Evolutionary conservation across 805 yeast species (phyloP), one percentile per base, ranked within the genome.

Genomic region (Saccharomycopsis oosterbeekiorum): DNA sequence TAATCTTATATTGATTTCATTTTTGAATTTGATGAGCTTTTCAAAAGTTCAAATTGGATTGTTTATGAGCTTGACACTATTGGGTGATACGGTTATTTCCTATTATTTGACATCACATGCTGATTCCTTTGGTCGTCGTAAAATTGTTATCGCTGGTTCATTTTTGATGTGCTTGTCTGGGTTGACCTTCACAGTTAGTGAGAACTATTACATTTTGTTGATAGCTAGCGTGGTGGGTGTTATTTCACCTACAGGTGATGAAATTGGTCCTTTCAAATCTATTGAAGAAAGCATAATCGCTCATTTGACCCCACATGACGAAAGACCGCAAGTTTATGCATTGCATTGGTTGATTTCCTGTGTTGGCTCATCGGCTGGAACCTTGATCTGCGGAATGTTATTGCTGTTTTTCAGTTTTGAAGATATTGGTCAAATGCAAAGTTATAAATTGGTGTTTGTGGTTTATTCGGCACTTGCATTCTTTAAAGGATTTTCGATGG

Each of bases 211-310:
- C 65, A 64, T 86, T 1, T 74, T 90, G 47, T 73, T 90, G 21
- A 26, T 77, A 1, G 94, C 94, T 9, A 94, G 96, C 1, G 80
- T 88, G 1, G 62, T 88, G 37, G 97, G 97, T 1, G 96, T 90
- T 17, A 87, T 90, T 8, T 88, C 96, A 1, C 94, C 96, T 1
- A 83, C 89, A 36, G 96, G 97, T 26, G 91, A 86, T 68, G 97
- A 90, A 68, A 89, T 92, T 0, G 97, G 97, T 0, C 97, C 97
- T 0, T 90, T 90, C 71, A 86, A 88, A 68, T 83, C 94, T 0
- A 84, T 90, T 36, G 97, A 90, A 70, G 96, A 89, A 69, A 84
- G 93, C 0, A 80, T 88, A 47, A 76, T 90, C 57, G 94, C 96
- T 0, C 93, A 88, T 71, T 73, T 90, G 65, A 86, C 96, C 0